A percentile compares a stretch with the other conserved stretches of the same genome.
These are phyloP conservation scores for Styphnolobium japonicum DNA, from an alignment of 306 rosid genomes.

Conservation along the genomic window DNA sequence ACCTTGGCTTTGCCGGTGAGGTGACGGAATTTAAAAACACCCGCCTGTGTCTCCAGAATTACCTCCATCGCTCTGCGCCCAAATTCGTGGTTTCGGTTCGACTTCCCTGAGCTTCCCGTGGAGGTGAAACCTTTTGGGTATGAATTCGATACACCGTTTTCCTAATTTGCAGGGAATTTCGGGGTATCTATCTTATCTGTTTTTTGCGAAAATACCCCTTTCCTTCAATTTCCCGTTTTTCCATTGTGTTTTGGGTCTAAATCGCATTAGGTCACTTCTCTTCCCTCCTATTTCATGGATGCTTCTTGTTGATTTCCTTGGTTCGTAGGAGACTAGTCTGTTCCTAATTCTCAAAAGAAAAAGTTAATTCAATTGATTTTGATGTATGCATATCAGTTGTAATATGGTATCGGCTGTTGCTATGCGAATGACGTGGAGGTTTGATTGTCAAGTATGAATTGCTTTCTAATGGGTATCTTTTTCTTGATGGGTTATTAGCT, in stretches of 20 bases:
- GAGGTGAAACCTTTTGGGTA: conserved; percentile 32
- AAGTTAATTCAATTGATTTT: neutral
- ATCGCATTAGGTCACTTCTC: conserved; percentile 23
- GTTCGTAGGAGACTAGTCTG: conserved; percentile 4
- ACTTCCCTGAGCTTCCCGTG: conserved; percentile 18
- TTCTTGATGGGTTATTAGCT: neutral
- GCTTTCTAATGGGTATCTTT: neutral
- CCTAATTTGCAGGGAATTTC: neutral
- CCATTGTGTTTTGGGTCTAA: conserved; percentile 1
- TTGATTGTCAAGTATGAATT: conserved; percentile 29
- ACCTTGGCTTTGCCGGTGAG: conserved; percentile 58
- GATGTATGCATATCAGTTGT: neutral
- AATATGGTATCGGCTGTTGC: neutral
- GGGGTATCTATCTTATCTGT: neutral
- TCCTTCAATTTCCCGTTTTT: neutral
- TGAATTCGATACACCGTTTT: conserved; percentile 35
- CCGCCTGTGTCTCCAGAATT: conserved; percentile 27
- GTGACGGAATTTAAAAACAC: conserved; percentile 53
- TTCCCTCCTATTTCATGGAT: neutral
- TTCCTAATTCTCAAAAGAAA: neutral
- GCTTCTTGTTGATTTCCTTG: conserved; percentile 13
- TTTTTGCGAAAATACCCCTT: conserved; percentile 17
- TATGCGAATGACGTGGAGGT: neutral
- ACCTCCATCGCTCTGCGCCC: conserved; percentile 19
- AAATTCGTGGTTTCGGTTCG: conserved; percentile 27